Evolutionary conservation across 495 filamentous ascomycete genomes (phyloP).

Genomic region (Penicillium tannophilum): DNA sequence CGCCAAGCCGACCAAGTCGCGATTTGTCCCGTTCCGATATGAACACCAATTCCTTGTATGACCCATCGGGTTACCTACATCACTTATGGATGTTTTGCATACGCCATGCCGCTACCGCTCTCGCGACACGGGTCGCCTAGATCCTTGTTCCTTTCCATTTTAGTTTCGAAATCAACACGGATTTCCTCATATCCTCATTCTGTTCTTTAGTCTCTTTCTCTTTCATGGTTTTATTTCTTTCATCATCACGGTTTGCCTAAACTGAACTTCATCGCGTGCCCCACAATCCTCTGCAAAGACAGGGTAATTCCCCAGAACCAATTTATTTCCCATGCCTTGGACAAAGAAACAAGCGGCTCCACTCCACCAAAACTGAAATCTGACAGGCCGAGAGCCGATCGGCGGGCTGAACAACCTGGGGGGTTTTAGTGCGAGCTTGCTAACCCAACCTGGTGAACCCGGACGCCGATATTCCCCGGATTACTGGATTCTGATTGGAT

Average conservation of each 20-base stretch:
- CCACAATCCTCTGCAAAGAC: too few species aligned
- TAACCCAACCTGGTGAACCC: slow-evolving; percentile 29
- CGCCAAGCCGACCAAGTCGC: neutral
- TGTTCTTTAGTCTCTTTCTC: too few species aligned
- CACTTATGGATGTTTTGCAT: too few species aligned
- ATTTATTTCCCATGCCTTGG: neutral
- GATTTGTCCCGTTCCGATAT: neutral
- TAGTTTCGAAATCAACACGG: too few species aligned
- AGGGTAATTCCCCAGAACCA: neutral
- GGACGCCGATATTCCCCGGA: slow-evolving; percentile 9
- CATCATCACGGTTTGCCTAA: neutral
- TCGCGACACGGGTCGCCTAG: neutral
- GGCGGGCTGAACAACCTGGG: slow-evolving; percentile 13
- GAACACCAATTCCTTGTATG: neutral
- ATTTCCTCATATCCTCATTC: too few species aligned
- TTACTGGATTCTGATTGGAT: slow-evolving; percentile 12
- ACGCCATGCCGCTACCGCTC: too few species aligned
- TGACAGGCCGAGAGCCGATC: slow-evolving; percentile 20
- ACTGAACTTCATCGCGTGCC: neutral
- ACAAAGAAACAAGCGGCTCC: slow-evolving; percentile 5
- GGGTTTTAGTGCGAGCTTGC: slow-evolving; percentile 1
- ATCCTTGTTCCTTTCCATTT: neutral
- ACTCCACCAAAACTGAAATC: slow-evolving; percentile 8
- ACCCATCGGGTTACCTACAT: neutral
- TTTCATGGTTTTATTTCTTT: too few species aligned